phyloP scores from a whole-genome alignment of 2,329 filamentous ascomycete species.

The Colletotrichum tanaceti region DNA sequence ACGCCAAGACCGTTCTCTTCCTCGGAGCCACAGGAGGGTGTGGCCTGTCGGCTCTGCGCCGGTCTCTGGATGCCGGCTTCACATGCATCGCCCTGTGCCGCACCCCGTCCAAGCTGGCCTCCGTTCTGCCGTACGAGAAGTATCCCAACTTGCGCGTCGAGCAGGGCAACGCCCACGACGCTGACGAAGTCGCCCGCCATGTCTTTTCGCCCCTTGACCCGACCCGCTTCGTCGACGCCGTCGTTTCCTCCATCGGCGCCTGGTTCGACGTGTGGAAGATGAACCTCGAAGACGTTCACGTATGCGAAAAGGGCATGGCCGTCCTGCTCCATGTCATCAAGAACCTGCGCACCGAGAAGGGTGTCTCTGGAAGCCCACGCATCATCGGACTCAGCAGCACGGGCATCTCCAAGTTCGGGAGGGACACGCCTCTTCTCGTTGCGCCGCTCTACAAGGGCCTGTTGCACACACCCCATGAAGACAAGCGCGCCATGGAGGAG shows the following conservation, averaged over 20 bases:
- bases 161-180: conserved; percentile 61
- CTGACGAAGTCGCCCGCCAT: conserved; percentile 50
- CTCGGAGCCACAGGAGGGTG: conserved; percentile 65
- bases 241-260: conserved; percentile 62
- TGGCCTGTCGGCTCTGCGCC: conserved; percentile 59
- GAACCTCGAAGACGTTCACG: conserved; percentile 57
- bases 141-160: conserved; percentile 56
- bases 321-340: conserved; percentile 56
- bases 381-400: conserved; percentile 56
- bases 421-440: conserved; percentile 56
- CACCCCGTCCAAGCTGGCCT: conserved; percentile 60
- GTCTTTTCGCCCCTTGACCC: conserved; percentile 48
- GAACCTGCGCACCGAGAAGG: conserved; percentile 44
- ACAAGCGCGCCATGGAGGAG: conserved; percentile 60
- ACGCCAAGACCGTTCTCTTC: conserved; percentile 61
- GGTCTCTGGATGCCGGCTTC: conserved; percentile 58
- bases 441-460: conserved; percentile 55
- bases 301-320: conserved; percentile 60
- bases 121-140: conserved; percentile 47
- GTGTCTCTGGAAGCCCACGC: conserved; percentile 47
- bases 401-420: conserved; percentile 52
- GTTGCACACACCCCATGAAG: conserved; percentile 53
- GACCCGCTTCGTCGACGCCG: conserved; percentile 54
- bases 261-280: conserved; percentile 49
- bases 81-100: conserved; percentile 63